Base-by-base conservation (phyloP, 305 asterid genomes). In the Solanum hybrid region DNA sequence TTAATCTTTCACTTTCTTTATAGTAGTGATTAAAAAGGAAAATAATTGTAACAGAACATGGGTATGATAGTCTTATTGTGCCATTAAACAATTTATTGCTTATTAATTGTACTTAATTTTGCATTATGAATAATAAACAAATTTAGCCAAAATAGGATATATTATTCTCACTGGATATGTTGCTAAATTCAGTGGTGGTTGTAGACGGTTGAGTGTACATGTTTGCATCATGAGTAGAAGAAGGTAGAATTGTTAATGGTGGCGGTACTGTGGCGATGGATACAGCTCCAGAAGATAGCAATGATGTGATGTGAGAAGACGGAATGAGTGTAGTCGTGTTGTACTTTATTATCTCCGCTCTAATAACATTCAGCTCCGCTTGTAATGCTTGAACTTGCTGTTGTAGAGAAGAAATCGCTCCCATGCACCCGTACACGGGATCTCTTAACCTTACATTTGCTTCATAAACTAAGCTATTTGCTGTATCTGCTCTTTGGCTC, bases 351-450 rank as follows among this genome's bases (percentile, higher is more conserved):
- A 96, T 94, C 92, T 95, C 96, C 34, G 93, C 90, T 80, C 93
- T 94, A 17, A 94, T 93, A 27, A 94, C 93, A 87, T 90, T 93
- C 11, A 95, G 79, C 78, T 95, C 95, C 0, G 95, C 94, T 91
- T 95, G 97, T 79, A 96, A 73, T 32, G 93, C 36, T 88, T 95
- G 95, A 26, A 96, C 93, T 79, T 96, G 93, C 32, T 95, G 96
- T 86, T 96, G 98, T 88, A 96, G 91, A 29, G 95, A 90, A 24
- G 98, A 95, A 79, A 96, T 94, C 0, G 95, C 94, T 38, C 99
- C 99, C 98, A 96, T 95, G 98, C 98, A 95, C 14, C 98, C 99
- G 40, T 95, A 94, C 22, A 96, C 96, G 3, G 99, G 99, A 92
- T 96, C 99, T 78, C 95, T 93, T 42, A 95, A 89, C 94, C 98